Base-by-base conservation (phyloP, 2,329 filamentous ascomycete genomes). In the Xylariaceae sp. region DNA sequence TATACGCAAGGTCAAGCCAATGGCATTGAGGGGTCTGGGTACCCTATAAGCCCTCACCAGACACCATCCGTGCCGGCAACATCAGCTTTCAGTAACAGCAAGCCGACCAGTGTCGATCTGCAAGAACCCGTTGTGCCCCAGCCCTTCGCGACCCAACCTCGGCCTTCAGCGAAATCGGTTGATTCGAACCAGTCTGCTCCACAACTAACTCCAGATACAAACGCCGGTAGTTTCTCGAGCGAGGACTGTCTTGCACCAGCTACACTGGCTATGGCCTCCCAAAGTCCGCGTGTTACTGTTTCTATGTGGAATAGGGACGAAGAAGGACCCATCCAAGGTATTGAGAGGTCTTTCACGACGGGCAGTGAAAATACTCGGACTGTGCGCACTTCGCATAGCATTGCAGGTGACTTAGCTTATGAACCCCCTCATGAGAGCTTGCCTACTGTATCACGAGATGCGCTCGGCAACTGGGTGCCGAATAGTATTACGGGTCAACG, bases 221-320 rank as follows among this genome's bases (percentile, higher is more conserved):
- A 77, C 63, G 78, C 74, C 56, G 82, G 76, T 60, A 77, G 76
- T 46, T 74, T 72, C 50, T 81, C 82, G 3, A 81, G 79, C 56
- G 80, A 83, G 65, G 81, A 81, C 65, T 75, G 74, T 42, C 64
- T 76, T 37, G 75, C 71, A 3, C 72, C 75, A 2, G 69, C 70
- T 44, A 65, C 73, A 7, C 64, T 73, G 48, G 65, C 71, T 50
- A 81, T 81, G 77, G 69, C 74, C 29, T 68, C 72, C 19, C 77
- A 76, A 56, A 85, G 83, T 64, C 82, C 83, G 6, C 77, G 77
- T 23, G 80, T 86, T 19, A 83, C 78, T 5, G 80, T 85, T 46
- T 85, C 83, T 1, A 72, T 82, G 59, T 85, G 80, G 79, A 81
- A 77, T 44, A 76, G 74, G 57, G 80, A 75, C 48, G 65, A 68